Base-by-base conservation (phyloP, 208 protist species). In the Kentomonas sorsogonicus region DNA sequence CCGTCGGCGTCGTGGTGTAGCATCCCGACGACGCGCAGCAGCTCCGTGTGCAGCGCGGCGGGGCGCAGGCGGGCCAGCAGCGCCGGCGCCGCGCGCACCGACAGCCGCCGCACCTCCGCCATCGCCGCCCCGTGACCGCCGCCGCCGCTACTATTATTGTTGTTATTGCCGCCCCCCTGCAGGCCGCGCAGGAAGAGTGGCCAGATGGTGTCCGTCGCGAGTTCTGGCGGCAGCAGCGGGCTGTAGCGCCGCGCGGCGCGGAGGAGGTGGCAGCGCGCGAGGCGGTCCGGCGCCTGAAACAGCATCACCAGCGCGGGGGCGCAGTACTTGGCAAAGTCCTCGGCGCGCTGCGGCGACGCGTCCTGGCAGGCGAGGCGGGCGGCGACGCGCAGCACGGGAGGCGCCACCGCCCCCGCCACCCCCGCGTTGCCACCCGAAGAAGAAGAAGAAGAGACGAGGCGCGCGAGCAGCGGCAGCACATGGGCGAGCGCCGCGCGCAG, bases 201-300 rank as follows among this genome's bases (percentile, higher is more conserved):
- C 84, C 87, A 96, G 0, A 96, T 63, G 9, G 72, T 38, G 34
- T 78, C 72, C 47, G 77, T 73, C 16, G 91, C 44, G 25, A 63
- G 29, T 23, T 53, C 30, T 7, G 60, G 4, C 4, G 83, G 65
- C 25, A 96, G 25, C 39, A 62, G 60, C 11, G 65, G 46, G 1
- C 56, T 61, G 69, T 89, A 92, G 18, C 66, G 52, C 5, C 69
- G 57, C 0, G 74, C 69, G 31, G 63, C 69, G 25, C 86, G 63
- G 5, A 96, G 67, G 26, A 96, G 60, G 13, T 72, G 72, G 45
- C 83, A 83, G 22, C 85, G 72, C 26, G 93, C 45, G 22, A 91
- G 55, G 46, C 50, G 66, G 43, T 94, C 86, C 9, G 53, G 18
- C 1, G 69, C 83, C 52, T 61, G 48, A 60, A 81, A 95, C 18